Conservation (phyloP, 176 grass and related monocot genomes). For the Oropetium thomaeum region DNA sequence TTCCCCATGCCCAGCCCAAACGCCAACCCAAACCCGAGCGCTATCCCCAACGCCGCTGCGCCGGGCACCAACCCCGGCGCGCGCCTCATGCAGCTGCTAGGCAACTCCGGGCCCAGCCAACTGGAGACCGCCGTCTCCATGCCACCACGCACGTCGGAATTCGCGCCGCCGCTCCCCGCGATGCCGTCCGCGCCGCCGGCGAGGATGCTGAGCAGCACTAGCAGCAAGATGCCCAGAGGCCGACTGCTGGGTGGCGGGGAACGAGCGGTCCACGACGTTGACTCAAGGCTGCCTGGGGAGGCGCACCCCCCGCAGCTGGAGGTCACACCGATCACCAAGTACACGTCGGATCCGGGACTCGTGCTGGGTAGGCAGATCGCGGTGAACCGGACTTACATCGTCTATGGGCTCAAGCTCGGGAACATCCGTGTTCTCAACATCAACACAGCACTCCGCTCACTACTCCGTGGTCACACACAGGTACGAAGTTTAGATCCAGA, state of each 20-base stretch:
- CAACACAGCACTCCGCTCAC: conserved; percentile 88
- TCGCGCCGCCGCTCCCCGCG: conserved; percentile 46
- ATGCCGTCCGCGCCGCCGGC: conserved; percentile 67
- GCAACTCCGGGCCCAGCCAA: conserved; percentile 48
- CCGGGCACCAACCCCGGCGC: conserved; percentile 63
- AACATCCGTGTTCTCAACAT: conserved; percentile 95
- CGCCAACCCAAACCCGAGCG: conserved; percentile 32
- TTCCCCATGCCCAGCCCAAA: conserved; percentile 52
- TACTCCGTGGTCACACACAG: conserved; percentile 95
- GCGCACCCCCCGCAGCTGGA: conserved; percentile 88
- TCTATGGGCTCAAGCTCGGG: conserved; percentile 87
- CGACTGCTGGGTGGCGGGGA: conserved; percentile 63
- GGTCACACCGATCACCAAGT: conserved; percentile 98
- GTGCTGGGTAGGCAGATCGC: conserved; percentile 94
- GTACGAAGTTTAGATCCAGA: conserved; percentile 28
- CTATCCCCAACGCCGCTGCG: conserved; percentile 39
- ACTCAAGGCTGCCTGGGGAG: conserved; percentile 85
- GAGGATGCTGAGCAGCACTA: conserved; percentile 69
- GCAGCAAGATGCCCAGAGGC: conserved; percentile 87
- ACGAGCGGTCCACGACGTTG: conserved; percentile 71
- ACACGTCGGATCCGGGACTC: conserved; percentile 93
- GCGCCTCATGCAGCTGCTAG: conserved; percentile 95
- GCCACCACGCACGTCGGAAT: conserved; percentile 57
- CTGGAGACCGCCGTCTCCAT: conserved; percentile 78
- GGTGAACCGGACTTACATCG: conserved; percentile 89